Evolutionary conservation across 192 early-diverging fungal species (phyloP), one percentile per base, ranked within the genome.

Genomic region (Coemansia sp.): DNA sequence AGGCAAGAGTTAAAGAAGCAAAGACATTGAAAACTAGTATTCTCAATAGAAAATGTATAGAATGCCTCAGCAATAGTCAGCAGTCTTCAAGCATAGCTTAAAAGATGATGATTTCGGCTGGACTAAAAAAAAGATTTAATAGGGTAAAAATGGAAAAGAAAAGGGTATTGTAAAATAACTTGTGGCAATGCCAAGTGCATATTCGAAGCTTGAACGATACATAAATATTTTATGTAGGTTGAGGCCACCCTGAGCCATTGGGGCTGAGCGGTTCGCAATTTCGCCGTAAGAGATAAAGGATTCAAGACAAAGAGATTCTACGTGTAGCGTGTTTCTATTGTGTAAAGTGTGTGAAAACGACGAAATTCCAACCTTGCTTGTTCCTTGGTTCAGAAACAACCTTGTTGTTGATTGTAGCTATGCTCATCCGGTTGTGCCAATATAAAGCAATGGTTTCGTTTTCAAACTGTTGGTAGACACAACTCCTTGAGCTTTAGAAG

Each of bases 141-240:
- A 16, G 33, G 33, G 8, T 34, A 35, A 62, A 46, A 34, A 30
- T 53, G 31, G 33, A 55, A 37, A 49, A 34, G 34, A 64, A 29
- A 7, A 61, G 40, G 58, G 33, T n/a, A n/a, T n/a, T n/a, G n/a
- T n/a, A n/a, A n/a, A 8, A 61, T 42, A 42, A 56, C n/a, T 28
- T 10, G 40, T 18, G 40, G 18, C 40, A 43, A 13, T 13, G 15
- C 13, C 15, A 43, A 43, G 18, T 43, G 40, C 18, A 13, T 43
- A 18, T 18, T 43, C 18, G 13, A 5, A 4, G 13, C 18, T 18
- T 10, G 40, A 18, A 43, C 40, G 40, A 0, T 43, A 43, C 1
- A 16, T 2, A 18, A 4, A 43, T 43, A 4, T 43, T 42, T 42
- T 42, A 10, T 42, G 4, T 42, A 43, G 35, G 35, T 37, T 37